These are phyloP conservation scores for Marasmius sp. DNA, from an alignment of 1,284 basidiomycete species.

Conservation along the genomic window DNA sequence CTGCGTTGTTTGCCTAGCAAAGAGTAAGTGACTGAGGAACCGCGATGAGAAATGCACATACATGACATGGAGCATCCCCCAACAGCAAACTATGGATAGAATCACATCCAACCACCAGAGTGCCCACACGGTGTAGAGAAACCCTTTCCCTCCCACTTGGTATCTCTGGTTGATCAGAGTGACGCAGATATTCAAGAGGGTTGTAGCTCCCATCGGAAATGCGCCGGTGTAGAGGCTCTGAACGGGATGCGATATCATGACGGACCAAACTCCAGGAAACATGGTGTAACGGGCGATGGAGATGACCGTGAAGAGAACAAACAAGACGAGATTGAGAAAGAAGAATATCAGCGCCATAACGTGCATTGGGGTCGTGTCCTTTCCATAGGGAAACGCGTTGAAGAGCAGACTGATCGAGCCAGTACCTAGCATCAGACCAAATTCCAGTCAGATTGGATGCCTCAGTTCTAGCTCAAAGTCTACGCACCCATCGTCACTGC, in stretches of 20 bases:
- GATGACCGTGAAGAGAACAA: slow-evolving; percentile 51
- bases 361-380: slow-evolving; percentile 37
- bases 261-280: slow-evolving; percentile 56
- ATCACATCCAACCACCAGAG: slow-evolving; percentile 75
- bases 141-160: slow-evolving; percentile 50
- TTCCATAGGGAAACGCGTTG: slow-evolving; percentile 52
- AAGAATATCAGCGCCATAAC: slow-evolving; percentile 56
- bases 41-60: slow-evolving; percentile 28
- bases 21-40: slow-evolving; percentile 1
- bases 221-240: slow-evolving; percentile 70
- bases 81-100: slow-evolving; percentile 58
- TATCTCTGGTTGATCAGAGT: slow-evolving; percentile 41
- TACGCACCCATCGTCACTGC: slow-evolving; percentile 44
- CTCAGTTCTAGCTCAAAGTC: background rate
- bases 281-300: slow-evolving; percentile 52
- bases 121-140: slow-evolving; percentile 62
- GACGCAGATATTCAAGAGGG: slow-evolving; percentile 56
- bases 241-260: slow-evolving; percentile 58
- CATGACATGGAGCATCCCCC: slow-evolving; percentile 70
- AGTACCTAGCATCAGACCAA: slow-evolving; percentile 42
- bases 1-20: slow-evolving; percentile 61
- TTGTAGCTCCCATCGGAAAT: slow-evolving; percentile 70
- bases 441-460: background rate
- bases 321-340: slow-evolving; percentile 65
- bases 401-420: slow-evolving; percentile 56